phyloP scores from a whole-genome alignment of 371 early-diverging fungal species.

The Rhizopus delemar region DNA sequence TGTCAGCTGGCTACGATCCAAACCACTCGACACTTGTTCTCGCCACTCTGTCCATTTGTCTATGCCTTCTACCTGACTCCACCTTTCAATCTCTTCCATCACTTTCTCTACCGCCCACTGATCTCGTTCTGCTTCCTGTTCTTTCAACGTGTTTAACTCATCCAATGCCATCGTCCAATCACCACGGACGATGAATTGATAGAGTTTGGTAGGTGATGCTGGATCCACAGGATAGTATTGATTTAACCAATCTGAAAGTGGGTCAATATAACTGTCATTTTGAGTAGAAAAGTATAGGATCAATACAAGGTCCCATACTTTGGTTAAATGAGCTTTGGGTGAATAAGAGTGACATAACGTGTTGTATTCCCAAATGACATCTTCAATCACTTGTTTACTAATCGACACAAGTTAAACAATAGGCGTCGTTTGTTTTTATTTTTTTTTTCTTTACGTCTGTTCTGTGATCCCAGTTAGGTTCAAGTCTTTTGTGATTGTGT shows the following conservation, averaged over 20 bases:
- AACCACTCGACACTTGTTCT: too few relatives aligned
- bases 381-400: not conserved
- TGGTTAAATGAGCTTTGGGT: not conserved
- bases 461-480: not conserved
- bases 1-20: not conserved
- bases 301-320: conserved; percentile 6
- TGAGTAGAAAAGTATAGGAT: conserved; percentile 9
- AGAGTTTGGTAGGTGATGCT: not conserved
- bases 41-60: conserved; percentile 5
- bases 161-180: conserved; percentile 3
- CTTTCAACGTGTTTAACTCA: not conserved
- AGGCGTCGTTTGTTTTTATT: not conserved
- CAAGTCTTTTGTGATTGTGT: not conserved
- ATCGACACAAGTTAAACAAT: not conserved
- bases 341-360: not conserved
- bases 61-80: not conserved
- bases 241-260: conserved; percentile 10
- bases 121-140: not conserved
- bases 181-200: conserved; percentile 14
- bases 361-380: not conserved
- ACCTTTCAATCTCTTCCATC: not conserved
- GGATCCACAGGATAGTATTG: not conserved
- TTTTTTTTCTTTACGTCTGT: not conserved
- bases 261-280: not conserved
- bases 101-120: not conserved